Evolutionary conservation across 2,329 filamentous ascomycete genomes (phyloP).

Genomic region (Pseudophaeomoniella oleicola): DNA sequence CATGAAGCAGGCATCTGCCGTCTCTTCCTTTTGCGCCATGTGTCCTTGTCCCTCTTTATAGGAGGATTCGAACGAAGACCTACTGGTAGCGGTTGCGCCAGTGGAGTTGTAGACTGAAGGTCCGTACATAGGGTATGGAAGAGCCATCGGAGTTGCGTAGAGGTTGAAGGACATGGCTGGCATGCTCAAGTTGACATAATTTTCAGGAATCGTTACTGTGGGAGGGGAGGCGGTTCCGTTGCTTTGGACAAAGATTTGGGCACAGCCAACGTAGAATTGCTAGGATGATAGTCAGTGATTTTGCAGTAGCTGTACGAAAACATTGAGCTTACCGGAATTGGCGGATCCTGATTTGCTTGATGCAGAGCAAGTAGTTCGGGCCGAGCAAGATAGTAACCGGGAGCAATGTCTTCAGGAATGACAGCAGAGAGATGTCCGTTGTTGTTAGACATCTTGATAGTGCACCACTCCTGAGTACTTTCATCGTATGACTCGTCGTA

Average conservation of each 20-base stretch:
- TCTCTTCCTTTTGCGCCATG: no score
- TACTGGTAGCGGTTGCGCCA: constrained; percentile 6
- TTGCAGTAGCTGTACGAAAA: background rate
- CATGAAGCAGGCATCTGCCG: no score
- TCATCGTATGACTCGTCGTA: constrained; percentile 54
- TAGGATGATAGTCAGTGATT: background rate
- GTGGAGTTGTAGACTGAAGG: constrained; percentile 39
- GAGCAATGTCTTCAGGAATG: constrained; percentile 45
- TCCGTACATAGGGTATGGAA: constrained; percentile 45
- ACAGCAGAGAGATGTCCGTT: constrained; percentile 48
- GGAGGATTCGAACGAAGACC: no score
- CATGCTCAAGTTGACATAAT: constrained; percentile 42
- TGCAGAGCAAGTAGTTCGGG: constrained; percentile 58
- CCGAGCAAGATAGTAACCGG: constrained; percentile 57
- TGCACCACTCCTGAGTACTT: constrained; percentile 48
- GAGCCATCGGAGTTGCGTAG: constrained; percentile 35
- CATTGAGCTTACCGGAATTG: constrained; percentile 33
- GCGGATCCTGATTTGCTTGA: constrained; percentile 35
- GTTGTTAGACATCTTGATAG: constrained; percentile 50
- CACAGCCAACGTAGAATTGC: constrained; percentile 60
- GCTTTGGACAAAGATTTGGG: constrained; percentile 51
- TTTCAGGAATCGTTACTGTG: constrained; percentile 48
- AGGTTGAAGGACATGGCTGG: constrained; percentile 50
- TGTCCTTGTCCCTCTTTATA: no score
- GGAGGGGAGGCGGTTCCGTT: constrained; percentile 31